Conservation (phyloP, 768 basidiomycete species). For the Boletus coccyginus region DNA sequence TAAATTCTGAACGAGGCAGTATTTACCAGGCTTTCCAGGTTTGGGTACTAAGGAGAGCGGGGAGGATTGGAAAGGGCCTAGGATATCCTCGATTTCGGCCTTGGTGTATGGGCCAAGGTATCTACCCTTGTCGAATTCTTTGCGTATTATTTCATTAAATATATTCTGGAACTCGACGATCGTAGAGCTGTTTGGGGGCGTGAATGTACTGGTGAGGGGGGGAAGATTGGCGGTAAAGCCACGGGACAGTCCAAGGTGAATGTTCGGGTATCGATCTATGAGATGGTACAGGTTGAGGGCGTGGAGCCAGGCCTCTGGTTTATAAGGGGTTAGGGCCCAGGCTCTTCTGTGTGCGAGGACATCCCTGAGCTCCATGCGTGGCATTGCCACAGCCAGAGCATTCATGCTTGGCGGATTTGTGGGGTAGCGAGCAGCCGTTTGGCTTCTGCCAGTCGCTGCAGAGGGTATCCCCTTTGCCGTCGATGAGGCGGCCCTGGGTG, state of each 20-base stretch:
- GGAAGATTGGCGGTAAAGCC: background rate
- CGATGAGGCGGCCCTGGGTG: background rate
- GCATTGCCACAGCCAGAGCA: too few species aligned
- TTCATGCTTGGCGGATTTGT: background rate
- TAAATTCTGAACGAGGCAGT: background rate
- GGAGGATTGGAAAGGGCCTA: background rate
- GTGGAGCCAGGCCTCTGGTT: background rate
- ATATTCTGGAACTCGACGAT: background rate
- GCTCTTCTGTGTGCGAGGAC: too few species aligned
- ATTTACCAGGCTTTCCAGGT: background rate
- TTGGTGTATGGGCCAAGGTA: too few species aligned
- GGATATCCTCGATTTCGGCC: too few species aligned
- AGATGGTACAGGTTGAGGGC: too few species aligned
- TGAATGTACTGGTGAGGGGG: background rate
- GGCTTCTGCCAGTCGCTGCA: slow-evolving; percentile 4
- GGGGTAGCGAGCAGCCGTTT: background rate
- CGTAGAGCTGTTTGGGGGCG: background rate
- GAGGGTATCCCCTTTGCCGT: fast-evolving
- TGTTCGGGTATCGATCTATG: too few species aligned
- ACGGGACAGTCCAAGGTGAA: too few species aligned
- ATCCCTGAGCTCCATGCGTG: background rate
- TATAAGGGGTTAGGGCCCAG: background rate
- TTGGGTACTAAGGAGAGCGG: background rate
- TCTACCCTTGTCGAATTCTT: too few species aligned
- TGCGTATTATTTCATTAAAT: too few species aligned